Conservation (phyloP, 2,329 filamentous ascomycete genomes). For the Dactylonectria macrodidyma region DNA sequence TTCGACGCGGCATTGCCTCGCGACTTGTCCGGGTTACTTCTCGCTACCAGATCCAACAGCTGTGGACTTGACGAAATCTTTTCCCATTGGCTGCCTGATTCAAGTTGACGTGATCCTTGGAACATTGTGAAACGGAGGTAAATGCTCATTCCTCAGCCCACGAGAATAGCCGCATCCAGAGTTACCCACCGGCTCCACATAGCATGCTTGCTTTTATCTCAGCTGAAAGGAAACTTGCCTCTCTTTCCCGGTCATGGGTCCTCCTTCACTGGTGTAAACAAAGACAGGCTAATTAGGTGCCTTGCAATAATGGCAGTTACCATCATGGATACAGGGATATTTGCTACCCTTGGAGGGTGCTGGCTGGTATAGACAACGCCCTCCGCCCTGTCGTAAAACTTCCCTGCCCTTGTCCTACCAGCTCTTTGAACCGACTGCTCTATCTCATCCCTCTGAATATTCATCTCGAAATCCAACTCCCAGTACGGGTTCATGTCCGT, state of each 20-base stretch:
- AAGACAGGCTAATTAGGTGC: no score
- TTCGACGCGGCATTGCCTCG: slow-evolving; percentile 23
- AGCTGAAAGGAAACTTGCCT: neutral
- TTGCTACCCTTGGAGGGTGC: no score
- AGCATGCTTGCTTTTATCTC: slow-evolving; percentile 23
- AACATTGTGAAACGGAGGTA: slow-evolving; percentile 8
- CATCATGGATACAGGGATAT: no score
- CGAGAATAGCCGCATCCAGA: neutral
- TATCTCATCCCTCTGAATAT: no score
- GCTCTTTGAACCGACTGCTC: no score
- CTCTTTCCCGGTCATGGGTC: neutral
- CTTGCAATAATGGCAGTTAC: no score
- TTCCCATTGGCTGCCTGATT: slow-evolving; percentile 8
- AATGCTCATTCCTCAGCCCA: slow-evolving; percentile 20
- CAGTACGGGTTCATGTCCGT: no score
- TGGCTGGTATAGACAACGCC: no score
- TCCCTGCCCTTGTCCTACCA: no score
- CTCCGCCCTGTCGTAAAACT: no score
- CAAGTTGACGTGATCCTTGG: slow-evolving; percentile 11
- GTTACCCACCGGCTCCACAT: slow-evolving; percentile 16
- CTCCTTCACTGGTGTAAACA: no score
- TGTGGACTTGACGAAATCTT: neutral
- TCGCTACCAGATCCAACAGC: neutral
- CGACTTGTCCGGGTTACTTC: neutral
- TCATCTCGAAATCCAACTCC: no score